Evolutionary conservation across 345 rosid genomes (phyloP), one percentile per base, ranked within the genome.

Genomic region (Mallotus nudiflorus): DNA sequence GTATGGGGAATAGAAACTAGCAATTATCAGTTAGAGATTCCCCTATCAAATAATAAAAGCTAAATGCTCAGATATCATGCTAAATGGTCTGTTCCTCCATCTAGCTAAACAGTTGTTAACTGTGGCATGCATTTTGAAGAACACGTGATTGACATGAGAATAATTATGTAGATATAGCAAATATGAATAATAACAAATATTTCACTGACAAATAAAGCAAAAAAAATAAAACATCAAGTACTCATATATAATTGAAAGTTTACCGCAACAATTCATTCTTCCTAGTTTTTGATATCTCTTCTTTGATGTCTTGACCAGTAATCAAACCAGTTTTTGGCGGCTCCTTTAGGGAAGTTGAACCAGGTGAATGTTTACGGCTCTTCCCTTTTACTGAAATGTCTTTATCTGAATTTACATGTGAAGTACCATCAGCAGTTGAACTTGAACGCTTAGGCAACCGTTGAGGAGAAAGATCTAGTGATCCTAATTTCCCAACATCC

Each of bases 311-410:
- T 62, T 70, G 78, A 61, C 95, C 95, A 73, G 85, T 80, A 72
- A 90, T 82, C 66, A 94, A 75, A 67, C 98, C 98, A 35, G 90
- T 84, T 75, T 82, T 86, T 50, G 68, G 79, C 60, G 20, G 70
- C 64, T 78, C 91, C 74, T 73, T 85, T 4, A 67, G 71, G 62
- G 82, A 60, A 63, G 69, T 76, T 48, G 81, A 62, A 72, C 62
- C 78, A 63, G 81, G 62, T 28, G 77, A 71, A 60, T 78, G 83
- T 67, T 75, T 82, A 73, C 73, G 73, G 35, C 62, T 72, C 82
- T 82, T 89, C 78, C 96, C 82, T 14, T 87, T 85, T 11, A 86
- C 90, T 62, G 96, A 88, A 66, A 81, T 78, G 66, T 85, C 91
- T 39, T 65, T 52, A 65, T 53, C 81, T 50, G 80, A 67, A 61